Percentiles rank a stretch among this genome's conserved stretches.
phyloP scores from a whole-genome alignment of 2,329 filamentous ascomycete genomes.

The Coleophoma crateriformis region DNA sequence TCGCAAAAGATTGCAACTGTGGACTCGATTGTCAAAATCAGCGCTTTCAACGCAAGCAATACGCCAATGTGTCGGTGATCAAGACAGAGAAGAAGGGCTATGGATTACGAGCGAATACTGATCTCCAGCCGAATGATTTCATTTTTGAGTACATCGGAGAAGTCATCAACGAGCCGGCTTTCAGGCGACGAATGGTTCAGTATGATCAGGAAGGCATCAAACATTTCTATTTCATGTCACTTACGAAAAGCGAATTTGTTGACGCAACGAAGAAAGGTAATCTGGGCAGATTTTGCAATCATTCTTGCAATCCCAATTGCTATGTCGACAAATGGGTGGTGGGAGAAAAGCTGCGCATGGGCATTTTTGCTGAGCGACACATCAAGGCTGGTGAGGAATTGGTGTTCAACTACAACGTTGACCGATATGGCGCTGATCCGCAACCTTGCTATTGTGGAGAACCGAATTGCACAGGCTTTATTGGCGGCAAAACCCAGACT shows the following conservation, averaged over 20 bases:
- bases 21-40: constrained; percentile 87
- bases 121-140: constrained; percentile 80
- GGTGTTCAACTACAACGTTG: constrained; percentile 99
- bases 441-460: constrained; percentile 97
- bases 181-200: constrained; percentile 83
- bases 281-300: constrained; percentile 94
- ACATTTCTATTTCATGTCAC: constrained; percentile 99
- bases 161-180: constrained; percentile 89
- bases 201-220: constrained; percentile 97
- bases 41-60: constrained; percentile 85
- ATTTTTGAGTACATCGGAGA: constrained; percentile 98
- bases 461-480: constrained; percentile 90
- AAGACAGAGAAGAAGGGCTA: constrained; percentile 98
- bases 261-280: constrained; percentile 97
- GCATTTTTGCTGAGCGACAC: constrained; percentile 85
- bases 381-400: constrained; percentile 89
- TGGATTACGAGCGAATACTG: constrained; percentile 75
- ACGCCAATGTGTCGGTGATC: constrained; percentile 88
- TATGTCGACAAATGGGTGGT: constrained; percentile 99
- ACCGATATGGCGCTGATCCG: constrained; percentile 93
- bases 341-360: constrained; percentile 95
- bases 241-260: constrained; percentile 93
- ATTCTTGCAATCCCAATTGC: constrained; percentile 97
- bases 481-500: constrained; percentile 96
- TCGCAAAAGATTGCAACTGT: constrained; percentile 77